Evolutionary conservation across 768 basidiomycete genomes (phyloP), one percentile per base, ranked within the genome.

Genomic region (Mycena sanguinolenta): DNA sequence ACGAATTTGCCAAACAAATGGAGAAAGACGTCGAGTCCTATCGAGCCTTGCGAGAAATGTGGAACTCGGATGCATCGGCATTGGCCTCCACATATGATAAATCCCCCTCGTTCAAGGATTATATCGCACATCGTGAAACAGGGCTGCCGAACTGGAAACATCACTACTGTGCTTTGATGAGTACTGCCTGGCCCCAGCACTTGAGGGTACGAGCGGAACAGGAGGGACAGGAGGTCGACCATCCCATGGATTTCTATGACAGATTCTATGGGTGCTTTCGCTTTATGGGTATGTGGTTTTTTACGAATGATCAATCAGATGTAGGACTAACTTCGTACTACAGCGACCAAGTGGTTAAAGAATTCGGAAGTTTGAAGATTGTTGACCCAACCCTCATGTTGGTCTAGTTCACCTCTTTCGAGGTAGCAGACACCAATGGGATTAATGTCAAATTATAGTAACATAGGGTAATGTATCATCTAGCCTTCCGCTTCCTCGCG

Each of bases 381-480:
- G 76, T 78, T 7, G 75, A 75, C 16, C 68, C 76, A 34, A 68
- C 49, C 4, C 64, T 76, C 25, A 76, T 78, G 75, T 78, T 19
- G 75, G 77, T 16, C 60, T 77, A 39, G 62, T 73, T 19, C 57
- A 73, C 38, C 72, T 67, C 65, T 65, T 69, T 54, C 38, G 62
- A 32, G 57, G 59, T 8, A 46, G 67, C 54, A 57, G 64, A 49
- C 64, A 73, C 50, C 57, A 69, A 23, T 73, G 68, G 72, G 72
- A 73, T 25, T 68, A 73, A 49, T 70, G 42, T n/a, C n/a, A n/a
- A n/a, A n/a, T n/a, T n/a, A n/a, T n/a, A n/a, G n/a, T n/a, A n/a
- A n/a, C n/a, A n/a, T n/a, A n/a, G n/a, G n/a, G n/a, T n/a, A n/a
- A n/a, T n/a, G n/a, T n/a, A n/a, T n/a, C n/a, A n/a, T n/a, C n/a